Base-by-base conservation (phyloP, 208 protist genomes). In the Tritrichomonas musculus region DNA sequence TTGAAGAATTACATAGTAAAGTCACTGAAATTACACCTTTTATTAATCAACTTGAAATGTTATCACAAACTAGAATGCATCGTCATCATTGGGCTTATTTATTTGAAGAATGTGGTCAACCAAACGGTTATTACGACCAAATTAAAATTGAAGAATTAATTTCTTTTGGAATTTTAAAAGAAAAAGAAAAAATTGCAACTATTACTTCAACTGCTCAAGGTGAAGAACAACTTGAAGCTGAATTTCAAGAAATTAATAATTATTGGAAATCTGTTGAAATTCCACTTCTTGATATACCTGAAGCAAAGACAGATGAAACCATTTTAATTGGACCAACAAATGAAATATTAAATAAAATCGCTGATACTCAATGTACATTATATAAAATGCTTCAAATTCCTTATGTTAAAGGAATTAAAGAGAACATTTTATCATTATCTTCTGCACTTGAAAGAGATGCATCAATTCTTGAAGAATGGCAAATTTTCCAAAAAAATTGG, bases 111-210 rank as follows among this genome's bases (percentile, higher is more conserved):
- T 88, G 77, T 30, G 77, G 77, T 14, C 41, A 47, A 60, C 77
- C 39, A 57, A 88, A 88, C 17, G 20, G 17, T 33, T 88, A 88
- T 88, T 88, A 88, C 39, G 20, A 20, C 0, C 77, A 88, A 57
- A 88, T 88, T 50, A 88, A 88, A 57, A 88, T 88, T n/a, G 41
- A 53, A 39, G 77, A 88, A 88, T 50, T 88, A 36, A 88, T 88
- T 20, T 55, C 77, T 27, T 36, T 88, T 36, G 77, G 77, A 25
- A 88, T 88, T 57, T 30, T 88, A 36, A 44, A 88, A 57, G 41
- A 88, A 57, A 53, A 50, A 53, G 77, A 88, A 22, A 88, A 53
- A 36, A 88, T 88, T 39, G 9, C 30, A 60, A 13, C 33, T n/a
- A 50, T 88, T 4, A 88, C 77, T 39, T 88, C 77, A 33, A 88